Evolutionary conservation across 176 grass and related monocot genomes (phyloP).

Genomic region (Leersia perrieri): DNA sequence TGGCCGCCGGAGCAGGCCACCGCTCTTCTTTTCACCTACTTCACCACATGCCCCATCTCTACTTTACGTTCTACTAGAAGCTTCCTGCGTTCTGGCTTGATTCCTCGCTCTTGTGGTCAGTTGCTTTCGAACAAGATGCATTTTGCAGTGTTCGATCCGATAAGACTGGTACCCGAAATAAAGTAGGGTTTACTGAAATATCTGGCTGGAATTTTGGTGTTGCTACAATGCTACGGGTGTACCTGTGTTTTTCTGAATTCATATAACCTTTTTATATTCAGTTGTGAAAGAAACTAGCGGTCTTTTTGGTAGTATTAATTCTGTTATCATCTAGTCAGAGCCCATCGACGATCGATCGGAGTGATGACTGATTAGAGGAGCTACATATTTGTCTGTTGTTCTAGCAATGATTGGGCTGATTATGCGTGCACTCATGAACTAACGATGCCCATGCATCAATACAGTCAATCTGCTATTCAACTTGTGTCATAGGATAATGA

Average conservation of each 20-base stretch:
- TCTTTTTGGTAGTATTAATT: not conserved
- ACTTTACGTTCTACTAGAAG: no score
- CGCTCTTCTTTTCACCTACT: not conserved
- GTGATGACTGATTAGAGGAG: not conserved
- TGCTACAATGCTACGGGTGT: not conserved
- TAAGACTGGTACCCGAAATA: not conserved
- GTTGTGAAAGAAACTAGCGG: not conserved
- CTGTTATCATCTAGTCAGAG: not conserved
- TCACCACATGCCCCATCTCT: not conserved
- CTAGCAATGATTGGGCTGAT: not conserved
- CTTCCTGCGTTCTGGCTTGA: not conserved
- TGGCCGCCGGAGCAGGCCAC: not conserved
- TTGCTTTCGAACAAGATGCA: not conserved
- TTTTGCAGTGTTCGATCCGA: not conserved
- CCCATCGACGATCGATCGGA: not conserved
- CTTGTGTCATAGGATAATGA: not conserved
- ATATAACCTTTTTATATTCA: not conserved
- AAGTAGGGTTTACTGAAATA: not conserved
- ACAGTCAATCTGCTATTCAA: not conserved
- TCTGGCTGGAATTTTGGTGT: not conserved
- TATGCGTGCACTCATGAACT: not conserved
- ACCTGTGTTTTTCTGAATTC: not conserved
- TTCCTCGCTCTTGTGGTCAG: not conserved
- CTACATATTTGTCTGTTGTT: not conserved
- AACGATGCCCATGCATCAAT: not conserved